phyloP scores from a whole-genome alignment of 345 rosid species.

The Corymbia maculata region DNA sequence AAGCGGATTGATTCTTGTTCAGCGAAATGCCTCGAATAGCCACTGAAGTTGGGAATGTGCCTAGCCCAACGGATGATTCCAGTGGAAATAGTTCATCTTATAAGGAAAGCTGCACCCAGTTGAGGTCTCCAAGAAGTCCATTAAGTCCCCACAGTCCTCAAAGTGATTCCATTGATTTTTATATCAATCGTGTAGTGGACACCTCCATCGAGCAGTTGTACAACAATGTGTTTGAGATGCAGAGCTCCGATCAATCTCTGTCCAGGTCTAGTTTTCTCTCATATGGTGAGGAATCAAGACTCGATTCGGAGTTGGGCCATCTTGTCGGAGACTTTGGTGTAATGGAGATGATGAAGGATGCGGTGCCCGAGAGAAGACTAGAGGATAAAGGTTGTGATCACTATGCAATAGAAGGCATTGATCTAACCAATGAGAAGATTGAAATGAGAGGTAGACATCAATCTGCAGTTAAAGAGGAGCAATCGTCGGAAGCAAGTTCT shows the following conservation, averaged over 20 bases:
- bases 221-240: conserved; percentile 80
- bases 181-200: conserved; percentile 32
- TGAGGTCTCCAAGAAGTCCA: conserved; percentile 10
- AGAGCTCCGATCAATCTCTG: conserved; percentile 83
- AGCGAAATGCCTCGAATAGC: conserved; percentile 1
- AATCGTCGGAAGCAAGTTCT: conserved; percentile 27
- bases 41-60: not conserved
- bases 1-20: not conserved
- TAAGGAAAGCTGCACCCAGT: not conserved
- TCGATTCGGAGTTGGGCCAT: conserved; percentile 84
- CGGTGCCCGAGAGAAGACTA: conserved; percentile 6
- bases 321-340: conserved; percentile 51
- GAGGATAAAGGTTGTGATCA: not conserved
- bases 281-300: conserved; percentile 82
- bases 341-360: conserved; percentile 33
- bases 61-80: not conserved
- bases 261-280: conserved; percentile 66
- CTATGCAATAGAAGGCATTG: not conserved
- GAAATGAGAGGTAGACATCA: not conserved
- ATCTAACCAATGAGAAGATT: not conserved
- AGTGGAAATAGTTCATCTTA: not conserved
- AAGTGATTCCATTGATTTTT: conserved; percentile 12
- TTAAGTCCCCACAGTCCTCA: conserved; percentile 8
- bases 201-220: conserved; percentile 77
- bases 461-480: not conserved